phyloP scores from a whole-genome alignment of 2,329 filamentous ascomycete species.

The Mycosphaerella arachidis region DNA sequence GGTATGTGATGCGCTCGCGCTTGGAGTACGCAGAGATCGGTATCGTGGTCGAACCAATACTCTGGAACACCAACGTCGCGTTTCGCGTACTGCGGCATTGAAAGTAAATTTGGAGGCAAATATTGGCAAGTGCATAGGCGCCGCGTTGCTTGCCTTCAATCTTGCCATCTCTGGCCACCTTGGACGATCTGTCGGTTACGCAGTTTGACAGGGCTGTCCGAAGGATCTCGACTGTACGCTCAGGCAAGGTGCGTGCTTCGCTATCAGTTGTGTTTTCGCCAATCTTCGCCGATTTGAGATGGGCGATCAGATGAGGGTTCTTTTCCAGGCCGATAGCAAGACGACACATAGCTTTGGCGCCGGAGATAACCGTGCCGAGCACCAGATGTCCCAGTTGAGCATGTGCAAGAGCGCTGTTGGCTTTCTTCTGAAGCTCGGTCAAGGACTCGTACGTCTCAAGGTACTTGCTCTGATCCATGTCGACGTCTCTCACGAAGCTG shows the following conservation, averaged over 20 bases:
- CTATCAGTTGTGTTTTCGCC: slow-evolving; percentile 61
- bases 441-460: slow-evolving; percentile 71
- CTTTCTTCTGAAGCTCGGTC: slow-evolving; percentile 67
- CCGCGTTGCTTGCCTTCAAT: slow-evolving; percentile 82
- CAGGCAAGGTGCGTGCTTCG: slow-evolving; percentile 60
- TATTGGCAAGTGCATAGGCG: slow-evolving; percentile 87
- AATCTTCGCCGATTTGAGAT: slow-evolving; percentile 40
- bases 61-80: slow-evolving; percentile 82
- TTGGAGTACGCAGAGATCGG: slow-evolving; percentile 78
- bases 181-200: slow-evolving; percentile 69
- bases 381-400: slow-evolving; percentile 75
- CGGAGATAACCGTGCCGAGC: slow-evolving; percentile 75
- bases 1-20: slow-evolving; percentile 81
- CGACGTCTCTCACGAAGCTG: slow-evolving; percentile 74
- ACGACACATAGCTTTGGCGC: slow-evolving; percentile 73
- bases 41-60: slow-evolving; percentile 78
- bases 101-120: slow-evolving; percentile 83
- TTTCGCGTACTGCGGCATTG: slow-evolving; percentile 80
- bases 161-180: slow-evolving; percentile 50
- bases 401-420: slow-evolving; percentile 75
- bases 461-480: slow-evolving; percentile 70
- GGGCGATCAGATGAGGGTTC: slow-evolving; percentile 68
- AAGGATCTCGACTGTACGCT: slow-evolving; percentile 82
- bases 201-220: slow-evolving; percentile 89
- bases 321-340: slow-evolving; percentile 81